A percentile compares a stretch with the other conserved stretches of the same genome.
Evolutionary conservation across 352 stramenopile genomes (phyloP).

Genomic region (Plasmopara muralis): DNA sequence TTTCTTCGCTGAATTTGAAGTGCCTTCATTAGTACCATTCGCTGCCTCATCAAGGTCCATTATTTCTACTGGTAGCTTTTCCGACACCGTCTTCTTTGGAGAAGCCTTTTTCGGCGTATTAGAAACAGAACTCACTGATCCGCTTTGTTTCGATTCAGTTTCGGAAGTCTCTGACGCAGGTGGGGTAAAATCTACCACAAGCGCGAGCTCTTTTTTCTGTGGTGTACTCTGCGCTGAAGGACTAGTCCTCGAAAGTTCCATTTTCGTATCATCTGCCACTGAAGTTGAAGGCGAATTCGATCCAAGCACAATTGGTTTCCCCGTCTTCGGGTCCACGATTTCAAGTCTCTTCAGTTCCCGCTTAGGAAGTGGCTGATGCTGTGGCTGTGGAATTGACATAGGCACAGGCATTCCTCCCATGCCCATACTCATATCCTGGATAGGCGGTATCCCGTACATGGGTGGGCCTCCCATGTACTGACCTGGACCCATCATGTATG

Average conservation of each 20-base stretch:
- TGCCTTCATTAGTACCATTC: constrained; percentile 12
- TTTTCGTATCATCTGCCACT: constrained; percentile 16
- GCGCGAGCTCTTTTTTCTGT: constrained; percentile 26
- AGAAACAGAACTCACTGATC: constrained; percentile 8
- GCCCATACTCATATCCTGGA: constrained; percentile 41
- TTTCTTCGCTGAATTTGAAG: constrained; percentile 2
- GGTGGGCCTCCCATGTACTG: constrained; percentile 35
- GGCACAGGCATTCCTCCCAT: constrained; percentile 34
- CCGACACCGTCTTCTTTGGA: constrained; percentile 11
- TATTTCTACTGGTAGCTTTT: constrained; percentile 6
- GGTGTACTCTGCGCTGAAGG: constrained; percentile 25
- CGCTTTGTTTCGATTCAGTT: constrained; percentile 22
- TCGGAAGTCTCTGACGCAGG: constrained; percentile 4
- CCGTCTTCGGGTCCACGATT: constrained; percentile 55
- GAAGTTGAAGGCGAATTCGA: constrained; percentile 19
- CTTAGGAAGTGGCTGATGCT: constrained; percentile 33
- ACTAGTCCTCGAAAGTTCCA: constrained; percentile 13
- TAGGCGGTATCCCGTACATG: constrained; percentile 38
- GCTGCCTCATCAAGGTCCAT: constrained; percentile 3
- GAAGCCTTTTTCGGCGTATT: constrained; percentile 19
- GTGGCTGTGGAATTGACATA: constrained; percentile 27
- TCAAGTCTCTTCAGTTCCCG: constrained; percentile 40
- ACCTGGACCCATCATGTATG: constrained; percentile 41
- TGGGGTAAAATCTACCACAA: constrained; percentile 3
- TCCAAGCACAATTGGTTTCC: constrained; percentile 30